Evolutionary conservation across 1,284 basidiomycete species (phyloP).

Genomic region (Laetiporus sulphureus): DNA sequence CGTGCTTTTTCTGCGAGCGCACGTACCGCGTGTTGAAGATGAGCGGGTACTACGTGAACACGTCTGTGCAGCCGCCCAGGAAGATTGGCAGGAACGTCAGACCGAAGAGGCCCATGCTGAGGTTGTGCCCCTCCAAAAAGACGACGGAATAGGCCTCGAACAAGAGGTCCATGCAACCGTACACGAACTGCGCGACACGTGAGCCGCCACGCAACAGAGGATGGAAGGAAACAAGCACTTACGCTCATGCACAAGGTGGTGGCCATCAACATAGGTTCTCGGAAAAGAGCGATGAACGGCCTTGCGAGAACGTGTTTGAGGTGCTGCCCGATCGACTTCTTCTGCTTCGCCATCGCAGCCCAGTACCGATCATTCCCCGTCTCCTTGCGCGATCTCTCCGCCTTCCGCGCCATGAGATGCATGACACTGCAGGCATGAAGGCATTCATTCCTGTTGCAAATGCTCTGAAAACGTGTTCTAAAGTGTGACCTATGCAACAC

Average conservation of each 20-base stretch:
- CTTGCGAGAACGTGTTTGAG: constrained; percentile 29
- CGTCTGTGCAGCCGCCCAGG: constrained; percentile 26
- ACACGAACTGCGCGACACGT: constrained; percentile 28
- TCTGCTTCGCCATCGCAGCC: constrained; percentile 30
- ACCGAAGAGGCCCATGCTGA: constrained; percentile 34
- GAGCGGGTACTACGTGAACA: constrained; percentile 19
- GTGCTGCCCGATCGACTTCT: constrained; percentile 25
- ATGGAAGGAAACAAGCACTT: constrained; percentile 7
- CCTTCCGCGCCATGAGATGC: constrained; percentile 27
- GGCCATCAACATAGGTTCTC: constrained; percentile 40
- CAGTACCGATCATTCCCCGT: constrained; percentile 56
- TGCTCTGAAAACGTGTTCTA: no score
- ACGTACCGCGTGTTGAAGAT: constrained; percentile 29
- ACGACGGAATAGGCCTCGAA: constrained; percentile 31
- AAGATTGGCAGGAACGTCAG: constrained; percentile 43
- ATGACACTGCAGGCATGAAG: no score
- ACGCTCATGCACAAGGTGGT: constrained; percentile 41
- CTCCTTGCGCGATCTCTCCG: constrained; percentile 27
- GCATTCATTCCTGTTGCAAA: no score
- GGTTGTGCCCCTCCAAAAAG: constrained; percentile 26
- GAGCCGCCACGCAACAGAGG: not conserved
- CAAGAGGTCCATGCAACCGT: constrained; percentile 38
- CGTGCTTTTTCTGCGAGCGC: constrained; percentile 25
- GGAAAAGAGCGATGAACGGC: constrained; percentile 35
- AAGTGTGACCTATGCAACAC: no score